Conservation (phyloP, 1,284 basidiomycete species). For the Apiotrichum sp. region DNA sequence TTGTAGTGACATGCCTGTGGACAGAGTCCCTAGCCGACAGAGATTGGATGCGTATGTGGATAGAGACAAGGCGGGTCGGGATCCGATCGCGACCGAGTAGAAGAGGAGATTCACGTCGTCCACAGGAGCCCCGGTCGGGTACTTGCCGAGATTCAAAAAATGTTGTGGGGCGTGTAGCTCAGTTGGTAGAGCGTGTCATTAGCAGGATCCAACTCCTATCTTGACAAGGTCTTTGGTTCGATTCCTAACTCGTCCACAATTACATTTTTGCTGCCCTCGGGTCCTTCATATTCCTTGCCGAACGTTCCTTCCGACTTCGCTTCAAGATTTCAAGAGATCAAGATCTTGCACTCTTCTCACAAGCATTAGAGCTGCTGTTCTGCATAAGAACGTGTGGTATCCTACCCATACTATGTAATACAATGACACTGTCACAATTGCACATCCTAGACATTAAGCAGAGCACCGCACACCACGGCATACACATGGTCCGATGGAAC, state of each 20-base stretch:
- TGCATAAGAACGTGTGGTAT: not conserved
- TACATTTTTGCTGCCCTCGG: not conserved
- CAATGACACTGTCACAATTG: not conserved
- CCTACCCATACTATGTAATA: not conserved
- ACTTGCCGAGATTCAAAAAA: too few relatives aligned
- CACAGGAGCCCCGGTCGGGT: too few relatives aligned
- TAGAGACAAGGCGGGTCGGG: not conserved
- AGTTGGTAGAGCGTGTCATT: constrained; percentile 14
- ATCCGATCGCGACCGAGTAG: too few relatives aligned
- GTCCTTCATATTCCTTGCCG: too few relatives aligned
- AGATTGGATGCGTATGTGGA: not conserved
- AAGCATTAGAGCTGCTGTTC: too few relatives aligned
- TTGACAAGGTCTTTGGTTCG: constrained; percentile 6
- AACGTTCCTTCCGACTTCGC: too few relatives aligned
- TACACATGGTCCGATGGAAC: too few relatives aligned
- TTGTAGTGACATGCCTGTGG: not conserved
- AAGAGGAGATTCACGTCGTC: too few relatives aligned
- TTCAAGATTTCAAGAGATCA: too few relatives aligned
- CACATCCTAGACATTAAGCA: too few relatives aligned
- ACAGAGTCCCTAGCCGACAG: not conserved
- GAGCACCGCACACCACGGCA: too few relatives aligned
- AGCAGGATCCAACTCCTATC: not conserved
- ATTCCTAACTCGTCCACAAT: constrained; percentile 9
- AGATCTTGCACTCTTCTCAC: too few relatives aligned
- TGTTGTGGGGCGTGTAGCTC: constrained; percentile 6